A percentile compares a stretch with the other conserved stretches of the same genome.
phyloP scores from a whole-genome alignment of 805 yeast species.

The Lachancea nothofagi region DNA sequence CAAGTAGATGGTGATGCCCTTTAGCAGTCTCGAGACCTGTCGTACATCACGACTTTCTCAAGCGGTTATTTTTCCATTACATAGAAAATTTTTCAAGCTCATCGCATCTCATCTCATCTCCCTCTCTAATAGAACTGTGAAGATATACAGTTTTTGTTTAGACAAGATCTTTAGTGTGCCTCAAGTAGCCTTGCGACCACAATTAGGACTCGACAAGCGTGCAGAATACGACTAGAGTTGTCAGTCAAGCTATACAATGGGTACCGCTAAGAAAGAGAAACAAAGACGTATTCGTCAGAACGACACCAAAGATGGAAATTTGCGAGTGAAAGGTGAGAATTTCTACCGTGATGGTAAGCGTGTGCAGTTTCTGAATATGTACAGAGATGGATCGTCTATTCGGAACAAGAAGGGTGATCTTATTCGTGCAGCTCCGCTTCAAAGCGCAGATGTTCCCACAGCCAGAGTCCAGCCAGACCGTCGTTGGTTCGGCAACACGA shows the following conservation, averaged over 20 bases:
- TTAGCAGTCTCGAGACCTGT: too few species aligned
- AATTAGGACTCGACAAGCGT: background rate
- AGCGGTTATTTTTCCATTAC: conserved; percentile 1
- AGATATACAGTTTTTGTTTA: background rate
- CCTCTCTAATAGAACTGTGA: too few species aligned
- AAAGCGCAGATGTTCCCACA: conserved; percentile 77
- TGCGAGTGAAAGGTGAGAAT: conserved; percentile 94
- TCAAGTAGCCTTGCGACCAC: background rate
- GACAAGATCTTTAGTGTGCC: conserved; percentile 3
- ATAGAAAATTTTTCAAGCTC: conserved; percentile 13
- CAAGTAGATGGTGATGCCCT: too few species aligned
- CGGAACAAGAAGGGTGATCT: conserved; percentile 86
- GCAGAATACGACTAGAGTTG: too few species aligned
- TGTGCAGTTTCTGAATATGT: conserved; percentile 86
- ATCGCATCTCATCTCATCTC: conserved; percentile 20
- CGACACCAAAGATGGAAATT: conserved; percentile 79
- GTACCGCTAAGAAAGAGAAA: conserved; percentile 88
- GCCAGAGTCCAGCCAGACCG: conserved; percentile 96
- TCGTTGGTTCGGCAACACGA: conserved; percentile 95
- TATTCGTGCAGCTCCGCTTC: conserved; percentile 80
- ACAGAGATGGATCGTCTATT: conserved; percentile 82
- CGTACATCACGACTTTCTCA: background rate
- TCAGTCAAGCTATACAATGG: conserved; percentile 55
- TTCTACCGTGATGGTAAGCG: conserved; percentile 92
- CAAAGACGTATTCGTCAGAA: conserved; percentile 79